Percentiles rank a stretch among this genome's conserved stretches.
These are phyloP conservation scores for Sclerotinia nivalis DNA, from an alignment of 2,329 filamentous ascomycete species.

Conservation along the genomic window DNA sequence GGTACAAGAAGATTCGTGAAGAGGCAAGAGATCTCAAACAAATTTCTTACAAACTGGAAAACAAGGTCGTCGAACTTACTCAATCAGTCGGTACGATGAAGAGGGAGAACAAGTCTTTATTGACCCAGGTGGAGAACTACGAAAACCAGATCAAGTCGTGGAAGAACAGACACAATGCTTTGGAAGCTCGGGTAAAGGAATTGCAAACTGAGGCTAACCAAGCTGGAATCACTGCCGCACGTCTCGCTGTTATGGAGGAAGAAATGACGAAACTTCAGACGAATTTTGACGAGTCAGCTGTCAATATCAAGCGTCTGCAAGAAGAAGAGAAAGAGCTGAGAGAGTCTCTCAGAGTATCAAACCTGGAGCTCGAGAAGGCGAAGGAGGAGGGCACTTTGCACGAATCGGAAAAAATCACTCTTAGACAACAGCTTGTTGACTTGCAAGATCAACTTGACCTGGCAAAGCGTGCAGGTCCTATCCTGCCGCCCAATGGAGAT, in stretches of 20 bases:
- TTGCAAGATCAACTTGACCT: constrained; percentile 90
- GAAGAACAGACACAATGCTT: constrained; percentile 86
- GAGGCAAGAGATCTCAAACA: constrained; percentile 98
- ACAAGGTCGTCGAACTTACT: constrained; percentile 98
- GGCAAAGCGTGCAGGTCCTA: constrained; percentile 63
- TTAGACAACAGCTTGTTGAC: constrained; percentile 85
- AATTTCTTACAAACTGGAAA: constrained; percentile 98
- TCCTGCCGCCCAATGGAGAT: constrained; percentile 71
- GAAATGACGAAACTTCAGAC: constrained; percentile 91
- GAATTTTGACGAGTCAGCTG: constrained; percentile 85
- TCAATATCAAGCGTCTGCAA: constrained; percentile 90
- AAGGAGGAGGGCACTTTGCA: constrained; percentile 73
- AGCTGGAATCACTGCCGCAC: constrained; percentile 90
- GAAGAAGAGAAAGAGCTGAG: constrained; percentile 87
- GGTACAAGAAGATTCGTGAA: constrained; percentile 89
- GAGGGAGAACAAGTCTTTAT: constrained; percentile 86
- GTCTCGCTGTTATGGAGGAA: constrained; percentile 86
- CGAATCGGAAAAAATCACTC: constrained; percentile 80
- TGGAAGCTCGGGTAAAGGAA: constrained; percentile 89
- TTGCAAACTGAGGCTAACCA: constrained; percentile 96
- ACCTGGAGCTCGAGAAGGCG: constrained; percentile 76
- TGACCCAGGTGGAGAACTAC: constrained; percentile 90
- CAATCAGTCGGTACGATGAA: constrained; percentile 91
- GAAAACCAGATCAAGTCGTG: constrained; percentile 94
- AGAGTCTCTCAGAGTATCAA: constrained; percentile 78